Evolutionary conservation across 1,284 basidiomycete species (phyloP).

Genomic region (Melampsora americana): DNA sequence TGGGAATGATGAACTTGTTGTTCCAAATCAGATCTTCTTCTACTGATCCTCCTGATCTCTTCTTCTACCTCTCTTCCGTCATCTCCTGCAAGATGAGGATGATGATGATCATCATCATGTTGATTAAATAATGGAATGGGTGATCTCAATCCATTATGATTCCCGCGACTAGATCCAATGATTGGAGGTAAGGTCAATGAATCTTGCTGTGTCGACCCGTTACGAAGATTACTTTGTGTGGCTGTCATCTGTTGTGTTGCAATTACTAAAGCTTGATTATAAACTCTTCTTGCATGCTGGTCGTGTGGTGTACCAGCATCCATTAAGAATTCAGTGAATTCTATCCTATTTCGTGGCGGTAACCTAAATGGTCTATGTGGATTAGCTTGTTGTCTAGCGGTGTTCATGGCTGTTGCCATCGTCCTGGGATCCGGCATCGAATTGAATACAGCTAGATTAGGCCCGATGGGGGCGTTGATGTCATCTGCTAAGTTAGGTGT

Average conservation of each 20-base stretch:
- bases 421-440: constrained; percentile 33
- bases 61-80: not conserved
- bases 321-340: constrained; percentile 13
- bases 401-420: constrained; percentile 39
- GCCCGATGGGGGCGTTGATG: constrained; percentile 18
- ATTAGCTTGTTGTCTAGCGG: constrained; percentile 38
- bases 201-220: not conserved
- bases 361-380: constrained; percentile 31
- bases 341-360: constrained; percentile 19
- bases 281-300: not conserved
- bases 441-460: constrained; percentile 39
- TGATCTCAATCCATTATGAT: constrained; percentile 14
- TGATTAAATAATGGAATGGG: constrained; percentile 23
- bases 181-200: not conserved
- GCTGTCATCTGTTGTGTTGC: constrained; percentile 5
- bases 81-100: not conserved
- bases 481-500: constrained; percentile 6
- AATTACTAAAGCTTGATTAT: not conserved
- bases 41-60: not conserved
- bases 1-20: not conserved
- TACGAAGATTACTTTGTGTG: too few species aligned
- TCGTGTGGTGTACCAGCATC: not conserved
- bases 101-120: not conserved
- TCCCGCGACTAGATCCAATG: not conserved
- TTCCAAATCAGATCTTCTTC: not conserved